phyloP scores from a whole-genome alignment of 192 early-diverging fungal genomes.

The Umbelopsis vinacea region DNA sequence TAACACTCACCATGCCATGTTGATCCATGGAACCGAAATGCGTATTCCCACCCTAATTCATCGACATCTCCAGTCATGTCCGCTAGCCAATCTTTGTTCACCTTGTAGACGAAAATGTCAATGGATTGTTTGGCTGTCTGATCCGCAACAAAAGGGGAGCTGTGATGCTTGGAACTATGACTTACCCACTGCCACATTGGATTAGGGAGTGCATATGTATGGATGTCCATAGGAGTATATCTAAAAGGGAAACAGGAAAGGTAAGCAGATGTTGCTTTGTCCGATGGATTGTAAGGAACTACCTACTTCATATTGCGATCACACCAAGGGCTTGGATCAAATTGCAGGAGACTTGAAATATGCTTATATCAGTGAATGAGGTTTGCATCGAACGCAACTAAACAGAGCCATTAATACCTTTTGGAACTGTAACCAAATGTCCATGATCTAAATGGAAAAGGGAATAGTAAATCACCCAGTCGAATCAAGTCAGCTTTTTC shows the following conservation, averaged over 20 bases:
- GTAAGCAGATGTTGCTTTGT: not conserved
- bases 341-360: slow-evolving; percentile 43
- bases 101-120: slow-evolving; percentile 16
- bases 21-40: slow-evolving; percentile 53
- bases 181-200: slow-evolving; percentile 62
- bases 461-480: not conserved
- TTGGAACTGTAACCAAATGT: slow-evolving; percentile 57
- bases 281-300: not conserved
- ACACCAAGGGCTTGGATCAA: slow-evolving; percentile 60
- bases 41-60: slow-evolving; percentile 62
- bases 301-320: slow-evolving; percentile 46
- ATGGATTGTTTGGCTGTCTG: too few species aligned
- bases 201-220: slow-evolving; percentile 53
- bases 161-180: too few species aligned
- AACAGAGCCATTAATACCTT: slow-evolving; percentile 28
- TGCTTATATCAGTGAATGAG: not conserved
- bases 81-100: slow-evolving; percentile 57
- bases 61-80: slow-evolving; percentile 68
- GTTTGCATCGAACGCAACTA: not conserved
- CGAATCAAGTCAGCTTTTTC: too few species aligned
- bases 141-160: too few species aligned
- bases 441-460: slow-evolving; percentile 37
- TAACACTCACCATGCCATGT: slow-evolving; percentile 56
- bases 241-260: slow-evolving; percentile 24
- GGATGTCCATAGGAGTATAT: slow-evolving; percentile 51